phyloP scores from a whole-genome alignment of 306 rosid genomes.

The Castanea mollissima region DNA sequence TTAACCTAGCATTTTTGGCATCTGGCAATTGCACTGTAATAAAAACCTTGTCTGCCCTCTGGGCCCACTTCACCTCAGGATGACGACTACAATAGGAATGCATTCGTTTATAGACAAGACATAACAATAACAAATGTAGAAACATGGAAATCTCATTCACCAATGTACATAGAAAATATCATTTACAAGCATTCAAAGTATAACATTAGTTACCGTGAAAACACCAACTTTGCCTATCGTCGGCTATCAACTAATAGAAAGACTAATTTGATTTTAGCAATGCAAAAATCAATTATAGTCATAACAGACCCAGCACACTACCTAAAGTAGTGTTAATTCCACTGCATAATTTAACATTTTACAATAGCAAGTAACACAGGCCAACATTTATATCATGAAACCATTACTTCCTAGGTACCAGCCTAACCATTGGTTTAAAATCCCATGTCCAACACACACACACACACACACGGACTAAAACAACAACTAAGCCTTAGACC shows the following conservation, averaged over 20 bases:
- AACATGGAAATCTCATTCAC: neutral
- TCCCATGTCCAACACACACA: neutral
- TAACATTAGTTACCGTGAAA: neutral
- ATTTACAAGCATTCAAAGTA: neutral
- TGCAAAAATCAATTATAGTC: neutral
- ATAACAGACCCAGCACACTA: neutral
- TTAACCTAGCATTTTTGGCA: constrained; percentile 76
- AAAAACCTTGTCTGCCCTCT: constrained; percentile 85
- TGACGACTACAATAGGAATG: constrained; percentile 60
- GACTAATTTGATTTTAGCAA: neutral
- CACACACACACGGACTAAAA: neutral
- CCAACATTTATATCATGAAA: neutral
- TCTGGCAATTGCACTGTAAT: constrained; percentile 81
- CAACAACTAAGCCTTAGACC: too few species aligned
- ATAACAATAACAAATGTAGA: neutral
- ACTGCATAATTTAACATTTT: neutral
- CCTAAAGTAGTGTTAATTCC: neutral
- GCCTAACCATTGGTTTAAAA: neutral
- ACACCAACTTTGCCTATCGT: neutral
- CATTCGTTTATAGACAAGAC: neutral
- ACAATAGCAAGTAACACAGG: neutral
- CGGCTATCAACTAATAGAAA: neutral
- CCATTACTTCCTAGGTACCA: too few species aligned
- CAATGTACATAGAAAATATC: neutral
- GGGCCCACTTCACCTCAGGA: constrained; percentile 99